These are phyloP conservation scores for Kodamaea restingae DNA, from an alignment of 805 yeast species.

Conservation along the genomic window DNA sequence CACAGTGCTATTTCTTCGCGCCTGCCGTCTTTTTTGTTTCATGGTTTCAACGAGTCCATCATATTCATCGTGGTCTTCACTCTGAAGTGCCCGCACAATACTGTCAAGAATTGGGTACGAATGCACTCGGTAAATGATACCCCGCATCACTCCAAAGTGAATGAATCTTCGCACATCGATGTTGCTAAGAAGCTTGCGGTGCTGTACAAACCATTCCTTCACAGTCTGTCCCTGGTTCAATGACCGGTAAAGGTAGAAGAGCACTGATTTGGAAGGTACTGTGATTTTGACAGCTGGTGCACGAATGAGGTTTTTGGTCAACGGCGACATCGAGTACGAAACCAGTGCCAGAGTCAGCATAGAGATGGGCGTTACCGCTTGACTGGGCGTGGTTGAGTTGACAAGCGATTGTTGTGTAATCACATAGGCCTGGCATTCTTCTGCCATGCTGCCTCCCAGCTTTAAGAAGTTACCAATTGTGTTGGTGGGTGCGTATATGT, in stretches of 20 bases:
- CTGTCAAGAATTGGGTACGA: conserved; percentile 62
- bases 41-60: conserved; percentile 9
- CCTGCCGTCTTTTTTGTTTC: conserved; percentile 11
- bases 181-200: conserved; percentile 51
- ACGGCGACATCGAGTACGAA: conserved; percentile 8
- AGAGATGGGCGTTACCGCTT: conserved; percentile 10
- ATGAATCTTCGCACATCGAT: conserved; percentile 83
- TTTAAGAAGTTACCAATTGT: conserved; percentile 64
- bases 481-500: conserved; percentile 86
- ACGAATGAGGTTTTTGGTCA: conserved; percentile 5
- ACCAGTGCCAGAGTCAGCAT: conserved; percentile 6
- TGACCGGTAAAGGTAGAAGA: conserved; percentile 72
- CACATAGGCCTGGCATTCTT: conserved; percentile 84
- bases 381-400: conserved; percentile 11
- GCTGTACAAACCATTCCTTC: conserved; percentile 76
- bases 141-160: conserved; percentile 80
- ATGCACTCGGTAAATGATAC: conserved; percentile 76
- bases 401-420: conserved; percentile 28
- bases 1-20: neutral
- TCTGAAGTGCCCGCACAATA: conserved; percentile 36
- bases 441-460: conserved; percentile 53
- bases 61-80: conserved; percentile 17
- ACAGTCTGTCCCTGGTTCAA: conserved; percentile 74
- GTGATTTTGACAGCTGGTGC: conserved; percentile 5
- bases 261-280: conserved; percentile 59